Evolutionary conservation across 331 rosid species (phyloP), one percentile per base, ranked within the genome.

Genomic region (Malus hybrid): DNA sequence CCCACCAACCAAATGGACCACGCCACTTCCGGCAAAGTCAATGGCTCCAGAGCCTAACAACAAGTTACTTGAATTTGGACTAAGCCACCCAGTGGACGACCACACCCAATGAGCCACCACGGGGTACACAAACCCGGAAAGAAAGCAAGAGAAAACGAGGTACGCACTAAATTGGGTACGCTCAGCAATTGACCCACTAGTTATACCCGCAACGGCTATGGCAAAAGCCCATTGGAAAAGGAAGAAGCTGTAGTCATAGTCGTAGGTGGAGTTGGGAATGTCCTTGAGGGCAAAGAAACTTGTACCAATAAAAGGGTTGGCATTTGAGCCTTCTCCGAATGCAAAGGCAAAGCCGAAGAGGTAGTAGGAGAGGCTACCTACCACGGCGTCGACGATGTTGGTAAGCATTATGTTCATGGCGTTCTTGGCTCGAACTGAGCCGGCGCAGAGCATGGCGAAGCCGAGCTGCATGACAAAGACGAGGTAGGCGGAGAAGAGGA

Each of bases 331-430:
- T 2, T 81, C 84, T 11, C 93, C 95, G 50, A 77, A 87, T 6
- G 97, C 95, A 77, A 89, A 91, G 42, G 95, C 95, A 70, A 89
- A 91, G 69, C 97, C 97, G 28, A 91, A 91, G 54, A 87, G 90
- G 80, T 89, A 91, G 85, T 81, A 91, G 4, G 95, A 91, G 54
- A 91, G 86, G 84, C 95, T 88, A 20, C 96, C 97, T 31, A 86
- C 93, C 14, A 84, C 91, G 0, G 93, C 96, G 75, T 92, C 93
- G 27, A 92, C 96, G 3, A 90, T 88, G 33, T 92, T 92, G 61
- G 93, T 88, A 18, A 92, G 91, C 93, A 92, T 90, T 33, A 90
- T 92, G 84, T 88, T 92, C 85, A 88, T 77, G 65, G 96, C 88
- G 67, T 88, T 92, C 84, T 89, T 90, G 78, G 97, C 96, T 18